Evolutionary conservation across 2,329 filamentous ascomycete genomes (phyloP).

Genomic region (Diplodia sapinea): DNA sequence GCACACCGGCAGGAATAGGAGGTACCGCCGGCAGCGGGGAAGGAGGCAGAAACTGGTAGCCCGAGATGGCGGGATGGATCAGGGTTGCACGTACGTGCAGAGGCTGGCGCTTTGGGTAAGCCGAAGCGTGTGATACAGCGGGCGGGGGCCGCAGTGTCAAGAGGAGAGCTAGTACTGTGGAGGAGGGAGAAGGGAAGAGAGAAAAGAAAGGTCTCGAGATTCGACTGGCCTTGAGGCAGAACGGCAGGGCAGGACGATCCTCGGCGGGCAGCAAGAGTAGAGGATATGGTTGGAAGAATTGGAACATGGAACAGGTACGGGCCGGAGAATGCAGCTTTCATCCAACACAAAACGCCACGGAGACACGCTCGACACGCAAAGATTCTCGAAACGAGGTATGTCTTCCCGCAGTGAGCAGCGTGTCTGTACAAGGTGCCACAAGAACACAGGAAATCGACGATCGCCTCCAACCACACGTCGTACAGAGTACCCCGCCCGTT

Average conservation of each 20-base stretch:
- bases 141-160: background rate
- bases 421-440: background rate
- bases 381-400: conserved; percentile 21
- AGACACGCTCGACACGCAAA: conserved; percentile 9
- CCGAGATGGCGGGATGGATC: background rate
- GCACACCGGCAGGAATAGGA: background rate
- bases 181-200: background rate
- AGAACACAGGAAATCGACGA: conserved; percentile 16
- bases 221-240: conserved; percentile 1
- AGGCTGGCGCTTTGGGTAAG: background rate
- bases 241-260: background rate
- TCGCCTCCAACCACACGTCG: conserved; percentile 18
- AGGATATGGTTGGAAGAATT: background rate
- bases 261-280: conserved; percentile 1
- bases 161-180: background rate
- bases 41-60: background rate
- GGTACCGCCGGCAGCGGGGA: background rate
- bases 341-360: background rate
- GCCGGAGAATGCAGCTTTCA: background rate
- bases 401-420: conserved; percentile 4
- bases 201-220: background rate
- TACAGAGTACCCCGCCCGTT: background rate
- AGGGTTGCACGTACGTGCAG: background rate
- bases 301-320: conserved; percentile 15
- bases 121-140: background rate